Conservation (phyloP, 1,284 basidiomycete species). For the Gymnopus androsaceus region DNA sequence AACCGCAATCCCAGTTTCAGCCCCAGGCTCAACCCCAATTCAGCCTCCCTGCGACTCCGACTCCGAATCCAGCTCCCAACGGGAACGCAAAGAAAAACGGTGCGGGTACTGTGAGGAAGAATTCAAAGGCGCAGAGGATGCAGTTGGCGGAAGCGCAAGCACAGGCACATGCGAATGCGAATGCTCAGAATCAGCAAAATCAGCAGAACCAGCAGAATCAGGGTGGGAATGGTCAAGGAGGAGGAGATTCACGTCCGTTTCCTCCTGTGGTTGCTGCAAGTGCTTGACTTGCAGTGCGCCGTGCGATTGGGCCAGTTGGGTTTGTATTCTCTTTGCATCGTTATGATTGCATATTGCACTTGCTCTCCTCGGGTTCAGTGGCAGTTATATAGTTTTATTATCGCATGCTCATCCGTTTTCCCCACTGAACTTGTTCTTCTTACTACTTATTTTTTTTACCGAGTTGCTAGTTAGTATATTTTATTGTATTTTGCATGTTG, state of each 20-base stretch:
- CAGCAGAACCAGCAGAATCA: too few species aligned
- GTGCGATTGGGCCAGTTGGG: neutral
- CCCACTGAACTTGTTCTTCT: too few species aligned
- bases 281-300: constrained; percentile 34
- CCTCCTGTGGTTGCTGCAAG: constrained; percentile 57
- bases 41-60: too few species aligned
- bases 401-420: too few species aligned
- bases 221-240: constrained; percentile 23
- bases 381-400: neutral
- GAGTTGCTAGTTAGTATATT: too few species aligned
- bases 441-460: too few species aligned
- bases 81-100: too few species aligned
- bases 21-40: neutral
- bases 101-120: too few species aligned
- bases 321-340: neutral
- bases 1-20: constrained; percentile 11
- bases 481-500: neutral
- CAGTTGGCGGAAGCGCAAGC: too few species aligned
- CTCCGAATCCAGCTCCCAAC: too few species aligned
- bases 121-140: too few species aligned
- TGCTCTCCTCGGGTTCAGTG: neutral
- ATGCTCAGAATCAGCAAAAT: too few species aligned
- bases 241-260: constrained; percentile 28
- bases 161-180: constrained; percentile 10
- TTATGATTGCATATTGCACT: neutral